A percentile compares a stretch with the other conserved stretches of the same genome.
Conservation (phyloP, 2,329 filamentous ascomycete species). For the Claviceps pazoutovae region DNA sequence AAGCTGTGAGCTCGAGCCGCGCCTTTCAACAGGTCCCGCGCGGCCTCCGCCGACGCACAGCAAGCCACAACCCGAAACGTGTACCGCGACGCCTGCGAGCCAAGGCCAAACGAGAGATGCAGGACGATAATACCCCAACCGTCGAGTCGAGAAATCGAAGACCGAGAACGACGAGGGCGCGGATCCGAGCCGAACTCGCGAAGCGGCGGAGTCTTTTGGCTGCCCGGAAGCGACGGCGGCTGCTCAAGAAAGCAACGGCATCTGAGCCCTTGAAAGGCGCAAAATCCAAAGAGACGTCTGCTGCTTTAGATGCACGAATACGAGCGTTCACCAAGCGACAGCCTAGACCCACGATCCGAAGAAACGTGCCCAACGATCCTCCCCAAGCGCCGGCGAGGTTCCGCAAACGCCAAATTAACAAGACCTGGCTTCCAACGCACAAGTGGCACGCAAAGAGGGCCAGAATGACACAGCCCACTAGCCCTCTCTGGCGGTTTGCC, state of each 20-base stretch:
- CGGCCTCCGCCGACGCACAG: conserved; percentile 70
- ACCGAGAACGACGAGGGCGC: conserved; percentile 40
- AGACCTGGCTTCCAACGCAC: conserved; percentile 92
- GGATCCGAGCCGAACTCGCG: conserved; percentile 62
- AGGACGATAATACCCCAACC: conserved; percentile 79
- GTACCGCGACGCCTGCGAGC: conserved; percentile 65
- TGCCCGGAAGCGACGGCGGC: conserved; percentile 37
- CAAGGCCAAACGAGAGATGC: conserved; percentile 61
- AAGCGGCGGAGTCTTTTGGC: conserved; percentile 53
- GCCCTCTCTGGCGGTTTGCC: conserved; percentile 81
- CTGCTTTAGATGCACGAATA: conserved; percentile 6
- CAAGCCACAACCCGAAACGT: conserved; percentile 86
- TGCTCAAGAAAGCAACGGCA: conserved; percentile 16
- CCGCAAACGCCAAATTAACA: conserved; percentile 70
- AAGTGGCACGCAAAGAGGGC: conserved; percentile 87
- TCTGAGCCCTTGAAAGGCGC: conserved; percentile 6
- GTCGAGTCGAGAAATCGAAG: conserved; percentile 52
- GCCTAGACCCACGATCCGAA: conserved; percentile 52
- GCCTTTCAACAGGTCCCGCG: conserved; percentile 88
- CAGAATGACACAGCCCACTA: conserved; percentile 66
- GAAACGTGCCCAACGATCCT: conserved; percentile 52
- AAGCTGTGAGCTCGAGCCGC: conserved; percentile 45
- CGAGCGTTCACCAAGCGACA: conserved; percentile 11
- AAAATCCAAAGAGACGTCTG: neutral
- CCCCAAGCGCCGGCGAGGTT: conserved; percentile 49